Base-by-base conservation (phyloP, 352 stramenopile genomes). In the Thalassiosira exigua region DNA sequence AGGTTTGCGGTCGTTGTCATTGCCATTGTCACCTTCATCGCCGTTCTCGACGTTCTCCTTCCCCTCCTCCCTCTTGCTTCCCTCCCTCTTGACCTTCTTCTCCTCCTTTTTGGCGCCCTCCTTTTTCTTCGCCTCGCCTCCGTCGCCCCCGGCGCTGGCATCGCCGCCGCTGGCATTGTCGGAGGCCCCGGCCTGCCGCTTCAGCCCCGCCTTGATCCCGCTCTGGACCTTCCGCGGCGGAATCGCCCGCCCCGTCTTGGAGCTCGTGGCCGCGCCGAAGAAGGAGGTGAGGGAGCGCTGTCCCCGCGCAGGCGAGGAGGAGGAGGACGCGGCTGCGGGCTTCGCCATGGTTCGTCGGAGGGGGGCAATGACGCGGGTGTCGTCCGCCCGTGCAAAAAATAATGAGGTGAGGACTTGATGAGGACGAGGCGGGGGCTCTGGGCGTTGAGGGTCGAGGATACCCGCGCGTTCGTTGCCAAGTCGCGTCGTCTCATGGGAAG, bases 211-310 rank as follows among this genome's bases (percentile, higher is more conserved):
- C n/a, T 53, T 9, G 21, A 69, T 77, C 3, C 57, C 36, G 21
- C 19, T 67, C 51, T 79, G 58, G 11, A 67, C 69, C 26, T 67
- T 71, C 2, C 27, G 42, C 9, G 19, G 22, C 4, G 61, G 32
- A 24, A 67, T 24, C 0, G 41, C 17, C 26, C 60, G 50, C 17
- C 69, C 69, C 0, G 59, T 71, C 61, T 79, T 72, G 22, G 21
- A 50, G 17, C 36, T 58, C 12, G 19, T 33, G 17, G 69, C 32
- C 4, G 58, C 69, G 4, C 69, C 69, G 48, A 79, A 79, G 44
- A 79, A 79, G 0, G 69, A 79, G 27, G 69, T 79, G 14, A 79
- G 69, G 21, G 59, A 79, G 41, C 66, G 70, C 50, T 79, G 69
- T 24, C 69, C 69, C 4, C 48, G 26, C 29, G 59, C 27, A 9